phyloP scores from a whole-genome alignment of 345 rosid species.

The Isatis tinctoria region DNA sequence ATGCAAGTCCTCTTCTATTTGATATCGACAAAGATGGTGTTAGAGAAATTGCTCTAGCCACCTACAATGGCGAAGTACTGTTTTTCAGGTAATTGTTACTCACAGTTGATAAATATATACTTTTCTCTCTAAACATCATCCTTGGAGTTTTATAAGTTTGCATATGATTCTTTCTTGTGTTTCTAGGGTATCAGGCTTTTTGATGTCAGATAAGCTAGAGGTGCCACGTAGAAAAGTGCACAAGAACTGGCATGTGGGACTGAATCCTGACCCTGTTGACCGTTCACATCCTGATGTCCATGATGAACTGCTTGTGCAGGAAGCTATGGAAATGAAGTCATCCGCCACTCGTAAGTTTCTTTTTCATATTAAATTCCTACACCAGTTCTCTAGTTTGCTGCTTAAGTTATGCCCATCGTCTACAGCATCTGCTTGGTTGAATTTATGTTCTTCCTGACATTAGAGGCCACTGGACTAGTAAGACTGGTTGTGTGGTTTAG shows the following conservation, averaged over 20 bases:
- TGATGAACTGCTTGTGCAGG: slow-evolving; percentile 57
- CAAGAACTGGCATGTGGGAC: slow-evolving; percentile 91
- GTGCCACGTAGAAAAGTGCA: slow-evolving; percentile 84
- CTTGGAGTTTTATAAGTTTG: not conserved
- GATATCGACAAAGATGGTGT: slow-evolving; percentile 98
- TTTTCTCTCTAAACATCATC: not conserved
- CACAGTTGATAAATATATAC: not conserved
- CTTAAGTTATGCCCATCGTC: not conserved
- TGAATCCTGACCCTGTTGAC: slow-evolving; percentile 85
- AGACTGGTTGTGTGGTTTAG: slow-evolving; percentile 2
- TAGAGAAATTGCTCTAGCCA: slow-evolving; percentile 92
- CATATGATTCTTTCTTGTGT: not conserved
- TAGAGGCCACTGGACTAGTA: not conserved
- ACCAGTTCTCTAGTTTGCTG: slow-evolving; percentile 14
- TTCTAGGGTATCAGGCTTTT: slow-evolving; percentile 86
- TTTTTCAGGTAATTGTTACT: slow-evolving; percentile 71
- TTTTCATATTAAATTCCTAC: not conserved
- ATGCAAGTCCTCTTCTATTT: slow-evolving; percentile 87
- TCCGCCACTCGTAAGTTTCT: slow-evolving; percentile 53
- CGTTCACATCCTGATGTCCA: slow-evolving; percentile 92
- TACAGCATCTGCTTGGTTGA: not conserved
- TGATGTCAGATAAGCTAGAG: slow-evolving; percentile 91
- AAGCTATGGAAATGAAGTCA: slow-evolving; percentile 55
- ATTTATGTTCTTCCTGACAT: not conserved
- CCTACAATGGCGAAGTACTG: slow-evolving; percentile 92